phyloP scores from a whole-genome alignment of 2,329 filamentous ascomycete genomes.

The Capronia coronata region DNA sequence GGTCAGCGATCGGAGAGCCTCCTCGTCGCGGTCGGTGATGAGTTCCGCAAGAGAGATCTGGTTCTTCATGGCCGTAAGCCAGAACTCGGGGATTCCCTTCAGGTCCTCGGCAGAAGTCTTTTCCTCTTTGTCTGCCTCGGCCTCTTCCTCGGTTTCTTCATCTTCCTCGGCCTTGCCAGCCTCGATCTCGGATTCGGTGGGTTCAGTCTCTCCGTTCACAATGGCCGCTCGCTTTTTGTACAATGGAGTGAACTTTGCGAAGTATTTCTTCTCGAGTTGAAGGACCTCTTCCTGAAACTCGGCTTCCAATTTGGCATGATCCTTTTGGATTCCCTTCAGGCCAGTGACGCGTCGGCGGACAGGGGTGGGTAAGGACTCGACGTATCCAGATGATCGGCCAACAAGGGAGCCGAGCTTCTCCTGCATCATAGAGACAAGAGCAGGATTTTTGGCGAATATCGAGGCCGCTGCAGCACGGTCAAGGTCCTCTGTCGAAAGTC shows the following conservation, averaged over 20 bases:
- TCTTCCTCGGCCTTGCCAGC: constrained; percentile 75
- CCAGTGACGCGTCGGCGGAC: constrained; percentile 92
- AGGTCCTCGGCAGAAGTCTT: constrained; percentile 44
- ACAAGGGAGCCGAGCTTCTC: constrained; percentile 89
- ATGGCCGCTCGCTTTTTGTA: constrained; percentile 94
- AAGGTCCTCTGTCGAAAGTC: constrained; percentile 64
- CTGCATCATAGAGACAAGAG: constrained; percentile 94
- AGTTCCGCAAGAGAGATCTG: constrained; percentile 94
- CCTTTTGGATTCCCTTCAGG: constrained; percentile 96
- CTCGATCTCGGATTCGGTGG: constrained; percentile 78
- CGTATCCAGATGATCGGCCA: constrained; percentile 92
- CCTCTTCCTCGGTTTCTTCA: constrained; percentile 56
- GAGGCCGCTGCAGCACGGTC: constrained; percentile 81
- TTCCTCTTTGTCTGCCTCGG: constrained; percentile 51
- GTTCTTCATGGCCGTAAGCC: constrained; percentile 99
- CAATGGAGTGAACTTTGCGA: constrained; percentile 94
- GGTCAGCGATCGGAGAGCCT: constrained; percentile 77
- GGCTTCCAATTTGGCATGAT: constrained; percentile 95
- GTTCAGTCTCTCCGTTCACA: constrained; percentile 79
- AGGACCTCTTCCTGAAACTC: constrained; percentile 98
- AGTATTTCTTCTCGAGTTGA: constrained; percentile 98
- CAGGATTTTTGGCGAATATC: constrained; percentile 92
- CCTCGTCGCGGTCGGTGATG: constrained; percentile 96
- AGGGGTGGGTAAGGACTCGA: constrained; percentile 83
- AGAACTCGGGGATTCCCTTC: constrained; percentile 94